phyloP scores from a whole-genome alignment of 495 filamentous ascomycete species.

The Aspergillus nanangensis region DNA sequence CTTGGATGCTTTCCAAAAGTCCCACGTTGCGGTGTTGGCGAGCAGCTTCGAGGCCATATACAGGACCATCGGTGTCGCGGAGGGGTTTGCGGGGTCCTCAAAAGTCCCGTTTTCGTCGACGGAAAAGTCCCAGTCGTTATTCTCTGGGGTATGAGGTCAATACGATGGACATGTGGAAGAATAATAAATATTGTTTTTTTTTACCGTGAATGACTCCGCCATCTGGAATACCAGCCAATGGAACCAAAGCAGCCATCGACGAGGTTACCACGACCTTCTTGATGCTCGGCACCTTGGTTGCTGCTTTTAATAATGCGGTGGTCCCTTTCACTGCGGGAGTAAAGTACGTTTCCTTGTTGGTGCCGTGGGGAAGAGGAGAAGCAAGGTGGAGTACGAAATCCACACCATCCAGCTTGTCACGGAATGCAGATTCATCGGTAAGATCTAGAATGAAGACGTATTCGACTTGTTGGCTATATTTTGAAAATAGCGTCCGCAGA shows the following conservation, averaged over 20 bases:
- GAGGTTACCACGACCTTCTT: constrained; percentile 35
- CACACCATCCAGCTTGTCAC: constrained; percentile 24
- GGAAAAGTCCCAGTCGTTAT: constrained; percentile 26
- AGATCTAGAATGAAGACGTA: constrained; percentile 30
- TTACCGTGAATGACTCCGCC: constrained; percentile 25
- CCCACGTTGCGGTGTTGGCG: constrained; percentile 23
- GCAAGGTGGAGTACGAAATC: constrained; percentile 38
- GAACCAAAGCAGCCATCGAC: constrained; percentile 26
- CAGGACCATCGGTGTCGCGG: constrained; percentile 13
- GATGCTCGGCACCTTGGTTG: constrained; percentile 21
- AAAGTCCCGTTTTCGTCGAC: constrained; percentile 21
- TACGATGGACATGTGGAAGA: no score
- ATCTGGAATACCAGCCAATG: constrained; percentile 17
- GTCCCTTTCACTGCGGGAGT: constrained; percentile 30
- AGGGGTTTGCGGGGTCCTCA: constrained; percentile 7
- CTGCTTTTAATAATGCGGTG: constrained; percentile 23
- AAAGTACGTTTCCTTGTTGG: constrained; percentile 24
- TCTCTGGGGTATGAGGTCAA: constrained; percentile 25
- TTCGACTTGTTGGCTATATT: constrained; percentile 16
- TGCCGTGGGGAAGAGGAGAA: constrained; percentile 28
- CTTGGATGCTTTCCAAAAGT: constrained; percentile 15
- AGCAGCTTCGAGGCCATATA: constrained; percentile 29
- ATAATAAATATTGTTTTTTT: no score
- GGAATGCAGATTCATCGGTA: constrained; percentile 22
- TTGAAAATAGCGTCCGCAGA: constrained; percentile 14